These are phyloP conservation scores for Cladosporium sp. DNA, from an alignment of 2,329 filamentous ascomycete species.

Conservation along the genomic window DNA sequence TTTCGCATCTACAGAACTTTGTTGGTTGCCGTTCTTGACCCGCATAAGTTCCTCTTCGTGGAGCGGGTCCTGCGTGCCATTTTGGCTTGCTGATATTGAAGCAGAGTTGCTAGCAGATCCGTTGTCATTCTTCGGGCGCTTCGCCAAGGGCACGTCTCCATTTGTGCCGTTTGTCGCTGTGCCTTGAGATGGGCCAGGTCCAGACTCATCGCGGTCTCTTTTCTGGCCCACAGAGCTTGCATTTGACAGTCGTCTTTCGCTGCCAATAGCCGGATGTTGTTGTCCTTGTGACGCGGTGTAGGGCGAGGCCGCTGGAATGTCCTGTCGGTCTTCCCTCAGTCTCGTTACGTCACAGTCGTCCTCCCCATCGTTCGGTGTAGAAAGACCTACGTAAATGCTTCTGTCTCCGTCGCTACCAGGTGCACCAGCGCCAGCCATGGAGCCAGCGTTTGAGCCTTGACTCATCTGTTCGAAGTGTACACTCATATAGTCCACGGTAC, in stretches of 20 bases:
- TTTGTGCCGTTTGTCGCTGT: constrained; percentile 13
- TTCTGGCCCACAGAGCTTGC: constrained; percentile 29
- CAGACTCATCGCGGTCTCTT: constrained; percentile 25
- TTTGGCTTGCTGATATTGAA: constrained; percentile 14
- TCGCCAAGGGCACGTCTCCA: constrained; percentile 7
- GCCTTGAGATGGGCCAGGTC: constrained; percentile 15
- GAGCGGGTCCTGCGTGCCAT: constrained; percentile 20
- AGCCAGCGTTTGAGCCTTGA: constrained; percentile 25
- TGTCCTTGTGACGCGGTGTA: constrained; percentile 17
- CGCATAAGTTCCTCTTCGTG: constrained; percentile 25
- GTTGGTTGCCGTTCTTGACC: constrained; percentile 25
- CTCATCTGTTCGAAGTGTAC: constrained; percentile 45
- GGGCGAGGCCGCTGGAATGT: constrained; percentile 17
- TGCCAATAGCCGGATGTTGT: constrained; percentile 18
- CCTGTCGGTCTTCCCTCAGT: constrained; percentile 21
- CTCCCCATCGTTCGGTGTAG: constrained; percentile 31
- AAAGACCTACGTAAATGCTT: constrained; percentile 45
- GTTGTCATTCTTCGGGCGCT: constrained; percentile 6
- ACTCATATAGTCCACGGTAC: constrained; percentile 72
- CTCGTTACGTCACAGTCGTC: constrained; percentile 32
- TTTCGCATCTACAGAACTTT: constrained; percentile 22
- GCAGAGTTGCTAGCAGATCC: constrained; percentile 13
- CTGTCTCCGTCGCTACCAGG: constrained; percentile 35
- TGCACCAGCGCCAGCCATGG: constrained; percentile 9
- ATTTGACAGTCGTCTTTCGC: constrained; percentile 28